Percentiles rank a stretch among this genome's conserved stretches.
These are phyloP conservation scores for Pichia sp. DNA, from an alignment of 1,139 yeast genomes.

Conservation along the genomic window DNA sequence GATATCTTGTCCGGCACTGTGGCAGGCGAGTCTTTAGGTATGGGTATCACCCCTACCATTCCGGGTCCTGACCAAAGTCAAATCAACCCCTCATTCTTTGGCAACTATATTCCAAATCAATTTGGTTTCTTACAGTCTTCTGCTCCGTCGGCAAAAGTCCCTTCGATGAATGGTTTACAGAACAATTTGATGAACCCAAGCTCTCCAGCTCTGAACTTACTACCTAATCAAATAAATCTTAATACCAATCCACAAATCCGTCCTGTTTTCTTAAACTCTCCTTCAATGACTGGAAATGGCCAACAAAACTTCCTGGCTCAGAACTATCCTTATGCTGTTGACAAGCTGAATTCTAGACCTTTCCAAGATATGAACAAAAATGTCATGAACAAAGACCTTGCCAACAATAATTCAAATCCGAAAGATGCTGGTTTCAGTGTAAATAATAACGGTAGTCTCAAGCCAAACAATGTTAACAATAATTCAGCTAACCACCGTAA, in stretches of 20 bases:
- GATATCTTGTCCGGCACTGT: constrained; percentile 25
- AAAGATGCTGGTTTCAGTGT: not conserved
- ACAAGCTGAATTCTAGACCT: not conserved
- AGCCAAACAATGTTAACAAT: constrained; percentile 9
- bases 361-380: constrained; percentile 1
- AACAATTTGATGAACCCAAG: constrained; percentile 1
- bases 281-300: not conserved
- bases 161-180: constrained; percentile 13
- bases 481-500: constrained; percentile 10
- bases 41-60: constrained; percentile 21
- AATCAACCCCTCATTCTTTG: constrained; percentile 8
- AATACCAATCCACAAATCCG: constrained; percentile 7
- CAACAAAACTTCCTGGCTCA: not conserved
- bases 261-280: constrained; percentile 4
- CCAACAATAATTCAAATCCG: constrained; percentile 3
- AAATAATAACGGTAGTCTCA: constrained; percentile 10
- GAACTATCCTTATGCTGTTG: constrained; percentile 3
- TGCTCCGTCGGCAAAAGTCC: constrained; percentile 1
- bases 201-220: constrained; percentile 4
- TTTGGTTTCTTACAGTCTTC: constrained; percentile 12
- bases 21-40: constrained; percentile 26
- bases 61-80: constrained; percentile 1
- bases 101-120: constrained; percentile 13
- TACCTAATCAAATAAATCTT: constrained; percentile 10
- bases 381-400: not conserved